Base-by-base conservation (phyloP, 495 filamentous ascomycete species). In the Umbilicaria muhlenbergii region DNA sequence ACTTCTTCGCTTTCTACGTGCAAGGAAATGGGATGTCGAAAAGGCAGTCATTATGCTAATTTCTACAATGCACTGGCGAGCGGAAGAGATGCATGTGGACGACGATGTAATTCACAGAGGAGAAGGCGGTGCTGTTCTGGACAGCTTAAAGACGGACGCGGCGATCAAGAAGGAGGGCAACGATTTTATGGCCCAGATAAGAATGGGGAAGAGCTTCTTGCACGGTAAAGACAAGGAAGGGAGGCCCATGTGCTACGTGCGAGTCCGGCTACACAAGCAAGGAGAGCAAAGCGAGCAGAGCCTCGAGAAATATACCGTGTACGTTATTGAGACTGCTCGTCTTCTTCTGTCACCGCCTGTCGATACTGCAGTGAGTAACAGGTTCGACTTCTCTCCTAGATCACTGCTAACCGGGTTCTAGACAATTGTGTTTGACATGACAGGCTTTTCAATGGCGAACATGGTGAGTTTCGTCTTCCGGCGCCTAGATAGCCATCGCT, bases 381-480 rank as follows among this genome's bases (percentile, higher is more conserved):
- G 11, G 18, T 19, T 24, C 5, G 16, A 15, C 14, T 17, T 18
- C 15, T 34, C 11, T 42, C 39, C 3, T 5, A 2, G 14, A 37
- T 34, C 35, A 12, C 32, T 36, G 41, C 51, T 59, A 45, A 63
- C 39, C 56, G 41, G 41, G 11, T 7, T 1, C 32, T 49, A 84
- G 77, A 81, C 78, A 32, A 81, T 98, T 38, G 63, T 96, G 24
- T 98, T 98, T 58, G 89, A 98, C 60, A 91, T 98, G 84, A 91
- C 82, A 11, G 74, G 77, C 44, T 98, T 98, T 61, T 78, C 79
- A 37, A 65, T 96, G 62, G 78, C 88, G 1, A 98, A 98, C 59
- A 94, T 98, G 91, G 83, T 87, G 66, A 56, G 67, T 42, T 8
- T 12, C 35, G 6, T 15, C 35, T 14, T 18, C 19, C 24, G 37